Evolutionary conservation across 352 stramenopile genomes (phyloP).

Genomic region (Phytophthora sojae): DNA sequence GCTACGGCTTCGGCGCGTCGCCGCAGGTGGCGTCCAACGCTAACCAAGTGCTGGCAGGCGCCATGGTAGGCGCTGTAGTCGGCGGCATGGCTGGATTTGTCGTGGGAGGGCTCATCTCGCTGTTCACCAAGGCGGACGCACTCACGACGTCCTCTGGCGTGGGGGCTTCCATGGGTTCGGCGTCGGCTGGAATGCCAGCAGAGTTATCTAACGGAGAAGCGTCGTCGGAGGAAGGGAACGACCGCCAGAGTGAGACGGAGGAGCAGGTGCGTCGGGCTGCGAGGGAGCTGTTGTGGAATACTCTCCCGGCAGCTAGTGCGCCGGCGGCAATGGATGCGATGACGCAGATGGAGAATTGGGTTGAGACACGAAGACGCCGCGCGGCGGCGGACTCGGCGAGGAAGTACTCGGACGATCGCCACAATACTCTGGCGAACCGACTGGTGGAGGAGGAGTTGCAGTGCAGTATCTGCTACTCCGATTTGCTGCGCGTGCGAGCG

Average conservation of each 20-base stretch:
- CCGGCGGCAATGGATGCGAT: slow-evolving; percentile 45
- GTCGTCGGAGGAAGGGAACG: slow-evolving; percentile 22
- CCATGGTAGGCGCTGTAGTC: slow-evolving; percentile 66
- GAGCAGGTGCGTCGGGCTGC: slow-evolving; percentile 32
- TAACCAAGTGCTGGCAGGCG: slow-evolving; percentile 67
- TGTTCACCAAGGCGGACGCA: slow-evolving; percentile 68
- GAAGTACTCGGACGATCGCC: slow-evolving; percentile 59
- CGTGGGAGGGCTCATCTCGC: slow-evolving; percentile 62
- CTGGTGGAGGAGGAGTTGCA: slow-evolving; percentile 73
- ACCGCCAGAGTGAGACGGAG: slow-evolving; percentile 19
- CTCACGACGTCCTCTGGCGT: slow-evolving; percentile 52
- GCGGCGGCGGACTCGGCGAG: slow-evolving; percentile 43
- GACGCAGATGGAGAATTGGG: slow-evolving; percentile 57
- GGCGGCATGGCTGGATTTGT: slow-evolving; percentile 68
- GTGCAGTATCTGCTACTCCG: slow-evolving; percentile 79
- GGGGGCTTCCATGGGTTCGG: not conserved
- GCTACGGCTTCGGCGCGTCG: slow-evolving; percentile 63
- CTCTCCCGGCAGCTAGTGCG: slow-evolving; percentile 40
- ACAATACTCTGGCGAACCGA: slow-evolving; percentile 56
- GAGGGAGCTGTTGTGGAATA: slow-evolving; percentile 53
- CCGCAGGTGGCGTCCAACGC: slow-evolving; percentile 65
- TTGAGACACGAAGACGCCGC: slow-evolving; percentile 45
- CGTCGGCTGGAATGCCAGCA: not conserved
- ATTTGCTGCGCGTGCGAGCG: slow-evolving; percentile 58
- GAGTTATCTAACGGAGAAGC: slow-evolving; percentile 11